Conservation (phyloP, 2,329 filamentous ascomycete species). For the Zymoseptoria crescenta region DNA sequence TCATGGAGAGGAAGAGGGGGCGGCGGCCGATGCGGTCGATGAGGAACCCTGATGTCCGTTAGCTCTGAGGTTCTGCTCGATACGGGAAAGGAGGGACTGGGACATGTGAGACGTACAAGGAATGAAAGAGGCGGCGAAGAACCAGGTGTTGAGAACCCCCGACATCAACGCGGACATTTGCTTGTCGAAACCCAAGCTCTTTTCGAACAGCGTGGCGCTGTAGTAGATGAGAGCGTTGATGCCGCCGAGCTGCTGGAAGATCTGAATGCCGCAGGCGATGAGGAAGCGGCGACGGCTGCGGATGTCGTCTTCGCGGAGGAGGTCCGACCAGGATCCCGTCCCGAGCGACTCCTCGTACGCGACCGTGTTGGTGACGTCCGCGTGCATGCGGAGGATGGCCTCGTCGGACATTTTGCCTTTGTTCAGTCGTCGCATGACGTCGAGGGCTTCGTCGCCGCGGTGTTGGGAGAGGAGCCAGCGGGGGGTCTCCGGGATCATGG, state of each 20-base stretch:
- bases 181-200: conserved; percentile 19
- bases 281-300: conserved; percentile 23
- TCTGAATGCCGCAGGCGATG: conserved; percentile 24
- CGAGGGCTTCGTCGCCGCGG: conserved; percentile 31
- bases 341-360: conserved; percentile 28
- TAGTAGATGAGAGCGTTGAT: conserved; percentile 28
- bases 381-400: conserved; percentile 19
- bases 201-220: conserved; percentile 23
- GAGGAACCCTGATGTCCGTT: conserved; percentile 30
- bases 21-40: conserved; percentile 29
- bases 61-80: background rate
- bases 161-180: conserved; percentile 25
- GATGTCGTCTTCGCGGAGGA: conserved; percentile 25
- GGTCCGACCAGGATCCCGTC: conserved; percentile 28
- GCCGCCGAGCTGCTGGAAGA: conserved; percentile 25
- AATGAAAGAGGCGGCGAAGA: conserved; percentile 45
- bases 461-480: conserved; percentile 38
- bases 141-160: conserved; percentile 38
- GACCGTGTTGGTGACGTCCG: conserved; percentile 23
- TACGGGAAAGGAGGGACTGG: background rate
- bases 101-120: conserved; percentile 20
- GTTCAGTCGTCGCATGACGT: conserved; percentile 27
- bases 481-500: conserved; percentile 38
- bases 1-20: conserved; percentile 27
- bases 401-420: conserved; percentile 21